Evolutionary conservation across 306 rosid species (phyloP).

Genomic region (Castanea crenata): DNA sequence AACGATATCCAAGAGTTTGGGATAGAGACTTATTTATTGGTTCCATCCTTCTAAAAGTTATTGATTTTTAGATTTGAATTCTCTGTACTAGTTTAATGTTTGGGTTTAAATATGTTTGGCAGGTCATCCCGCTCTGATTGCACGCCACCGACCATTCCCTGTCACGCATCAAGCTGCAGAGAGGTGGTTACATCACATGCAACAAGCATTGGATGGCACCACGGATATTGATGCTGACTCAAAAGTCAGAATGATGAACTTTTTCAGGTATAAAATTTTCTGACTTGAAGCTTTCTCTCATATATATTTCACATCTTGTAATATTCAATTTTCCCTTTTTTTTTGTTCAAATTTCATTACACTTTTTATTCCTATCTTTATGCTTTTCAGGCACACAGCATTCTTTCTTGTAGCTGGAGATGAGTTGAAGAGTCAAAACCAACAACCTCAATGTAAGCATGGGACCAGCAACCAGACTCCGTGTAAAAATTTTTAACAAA

Average conservation of each 20-base stretch:
- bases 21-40: not conserved
- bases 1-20: not conserved
- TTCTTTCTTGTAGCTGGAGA: constrained; percentile 87
- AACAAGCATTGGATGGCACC: constrained; percentile 62
- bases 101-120: constrained; percentile 14
- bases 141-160: constrained; percentile 76
- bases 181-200: constrained; percentile 91
- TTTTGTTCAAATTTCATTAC: not conserved
- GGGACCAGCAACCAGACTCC: constrained; percentile 33
- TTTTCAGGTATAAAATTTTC: constrained; percentile 55
- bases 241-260: constrained; percentile 59
- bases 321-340: not conserved
- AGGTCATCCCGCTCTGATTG: constrained; percentile 95
- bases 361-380: not conserved
- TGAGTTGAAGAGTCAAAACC: constrained; percentile 54
- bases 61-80: not conserved
- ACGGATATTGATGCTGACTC: constrained; percentile 67
- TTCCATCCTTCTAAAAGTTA: not conserved
- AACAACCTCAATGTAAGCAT: constrained; percentile 49
- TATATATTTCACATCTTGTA: not conserved
- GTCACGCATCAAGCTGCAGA: constrained; percentile 72
- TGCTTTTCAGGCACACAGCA: constrained; percentile 69
- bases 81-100: not conserved
- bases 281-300: not conserved
- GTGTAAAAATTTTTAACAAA: constrained; percentile 22